Conservation (phyloP, 2,329 filamentous ascomycete genomes). For the Cercospora zeae-maydis region DNA sequence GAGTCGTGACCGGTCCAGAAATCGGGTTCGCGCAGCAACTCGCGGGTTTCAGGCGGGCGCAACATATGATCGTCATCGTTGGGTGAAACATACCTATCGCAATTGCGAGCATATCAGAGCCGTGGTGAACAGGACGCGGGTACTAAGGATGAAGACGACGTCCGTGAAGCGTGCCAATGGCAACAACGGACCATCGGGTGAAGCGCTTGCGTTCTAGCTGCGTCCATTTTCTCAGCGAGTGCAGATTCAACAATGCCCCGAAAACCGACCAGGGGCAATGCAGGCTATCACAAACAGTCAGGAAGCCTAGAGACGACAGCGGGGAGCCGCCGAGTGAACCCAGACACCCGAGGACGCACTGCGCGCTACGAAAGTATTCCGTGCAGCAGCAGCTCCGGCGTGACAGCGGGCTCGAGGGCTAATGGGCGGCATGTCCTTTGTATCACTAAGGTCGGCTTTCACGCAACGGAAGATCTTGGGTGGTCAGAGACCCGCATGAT, state of each 20-base stretch:
- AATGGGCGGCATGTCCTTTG: background rate
- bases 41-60: background rate
- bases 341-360: background rate
- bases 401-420: background rate
- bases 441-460: background rate
- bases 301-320: conserved; percentile 1
- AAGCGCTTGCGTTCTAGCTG: background rate
- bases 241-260: background rate
- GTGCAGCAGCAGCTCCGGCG: background rate
- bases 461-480: background rate
- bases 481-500: background rate
- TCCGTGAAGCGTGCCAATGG: background rate
- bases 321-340: background rate
- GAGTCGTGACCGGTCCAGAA: conserved; percentile 8
- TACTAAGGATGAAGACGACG: background rate
- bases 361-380: background rate
- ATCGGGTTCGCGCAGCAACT: conserved; percentile 9
- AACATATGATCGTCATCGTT: background rate
- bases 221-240: background rate
- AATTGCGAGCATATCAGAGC: background rate
- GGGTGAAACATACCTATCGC: background rate
- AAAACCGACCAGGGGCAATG: background rate
- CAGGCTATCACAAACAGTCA: background rate
- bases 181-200: background rate
- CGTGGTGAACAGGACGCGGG: background rate